Evolutionary conservation across 2,329 filamentous ascomycete species (phyloP).

Genomic region (Stenocarpella maydis): DNA sequence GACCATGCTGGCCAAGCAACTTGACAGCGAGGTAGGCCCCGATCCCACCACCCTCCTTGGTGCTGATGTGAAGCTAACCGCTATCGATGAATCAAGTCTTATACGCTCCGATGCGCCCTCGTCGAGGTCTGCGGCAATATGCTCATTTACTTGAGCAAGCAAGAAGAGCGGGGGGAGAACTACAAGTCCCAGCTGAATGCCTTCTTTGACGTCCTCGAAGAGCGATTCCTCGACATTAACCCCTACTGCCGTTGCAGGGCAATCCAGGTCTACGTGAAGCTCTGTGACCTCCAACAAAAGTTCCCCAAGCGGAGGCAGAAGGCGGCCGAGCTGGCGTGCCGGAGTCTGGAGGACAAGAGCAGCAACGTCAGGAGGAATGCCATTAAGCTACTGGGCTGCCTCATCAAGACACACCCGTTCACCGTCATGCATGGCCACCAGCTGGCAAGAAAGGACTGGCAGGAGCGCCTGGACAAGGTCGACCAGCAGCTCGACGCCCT

Average conservation of each 20-base stretch:
- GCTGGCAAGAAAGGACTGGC: slow-evolving; percentile 86
- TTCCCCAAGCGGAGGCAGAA: slow-evolving; percentile 91
- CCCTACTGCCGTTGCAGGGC: slow-evolving; percentile 93
- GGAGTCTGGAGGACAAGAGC: slow-evolving; percentile 96
- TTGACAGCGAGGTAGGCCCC: slow-evolving; percentile 82
- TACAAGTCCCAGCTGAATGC: slow-evolving; percentile 95
- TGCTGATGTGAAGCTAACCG: slow-evolving; percentile 38
- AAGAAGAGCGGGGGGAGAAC: slow-evolving; percentile 90
- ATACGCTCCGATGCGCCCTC: slow-evolving; percentile 90
- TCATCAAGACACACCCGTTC: slow-evolving; percentile 95
- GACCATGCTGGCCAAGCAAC: slow-evolving; percentile 90
- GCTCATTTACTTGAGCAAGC: slow-evolving; percentile 87
- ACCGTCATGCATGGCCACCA: slow-evolving; percentile 90
- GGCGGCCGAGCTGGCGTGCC: slow-evolving; percentile 84
- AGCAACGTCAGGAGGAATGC: slow-evolving; percentile 96
- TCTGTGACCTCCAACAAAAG: slow-evolving; percentile 95
- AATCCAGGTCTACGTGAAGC: slow-evolving; percentile 90
- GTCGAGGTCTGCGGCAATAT: slow-evolving; percentile 98
- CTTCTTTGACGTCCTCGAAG: slow-evolving; percentile 96
- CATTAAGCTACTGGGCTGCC: slow-evolving; percentile 86
- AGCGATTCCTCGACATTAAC: slow-evolving; percentile 95
- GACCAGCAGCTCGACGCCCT: slow-evolving; percentile 83
- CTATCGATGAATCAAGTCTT: slow-evolving; percentile 65
- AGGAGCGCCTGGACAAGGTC: slow-evolving; percentile 79
- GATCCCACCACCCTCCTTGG: no score